Conservation (phyloP, 805 yeast species). For the Metschnikowia peoriensis region DNA sequence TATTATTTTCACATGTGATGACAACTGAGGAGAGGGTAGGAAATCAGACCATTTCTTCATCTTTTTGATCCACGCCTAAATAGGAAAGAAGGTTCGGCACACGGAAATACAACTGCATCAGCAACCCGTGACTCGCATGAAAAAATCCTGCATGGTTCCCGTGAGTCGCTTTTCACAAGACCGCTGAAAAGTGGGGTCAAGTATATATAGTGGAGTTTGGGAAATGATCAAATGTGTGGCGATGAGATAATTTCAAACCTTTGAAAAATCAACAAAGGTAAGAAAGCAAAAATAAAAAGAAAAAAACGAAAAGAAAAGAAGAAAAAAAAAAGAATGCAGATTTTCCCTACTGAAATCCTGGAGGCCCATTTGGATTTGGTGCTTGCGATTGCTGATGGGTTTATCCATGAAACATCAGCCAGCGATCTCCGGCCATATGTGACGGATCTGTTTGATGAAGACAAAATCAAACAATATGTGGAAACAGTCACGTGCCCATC, state of each 20-base stretch:
- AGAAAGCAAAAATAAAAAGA: neutral
- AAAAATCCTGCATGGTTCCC: neutral
- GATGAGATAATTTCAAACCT: too few species aligned
- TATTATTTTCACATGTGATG: too few species aligned
- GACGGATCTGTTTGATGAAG: constrained; percentile 25
- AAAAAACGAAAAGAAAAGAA: neutral
- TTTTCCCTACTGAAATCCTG: constrained; percentile 15
- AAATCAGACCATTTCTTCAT: too few species aligned
- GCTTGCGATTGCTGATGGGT: constrained; percentile 32
- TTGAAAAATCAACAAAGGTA: neutral
- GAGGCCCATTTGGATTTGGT: constrained; percentile 28
- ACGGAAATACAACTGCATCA: neutral
- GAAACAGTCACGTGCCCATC: constrained; percentile 25
- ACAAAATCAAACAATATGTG: constrained; percentile 29
- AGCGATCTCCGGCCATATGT: constrained; percentile 26
- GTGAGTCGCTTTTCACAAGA: constrained; percentile 1
- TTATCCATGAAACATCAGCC: constrained; percentile 32
- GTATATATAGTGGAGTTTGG: neutral
- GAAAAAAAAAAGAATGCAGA: constrained; percentile 1
- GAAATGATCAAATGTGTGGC: too few species aligned
- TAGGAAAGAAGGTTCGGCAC: neutral
- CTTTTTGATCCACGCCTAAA: too few species aligned
- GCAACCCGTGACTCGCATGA: constrained; percentile 3
- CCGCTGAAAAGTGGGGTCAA: neutral
- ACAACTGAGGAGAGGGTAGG: too few species aligned